Percentiles rank a stretch among this genome's conserved stretches.
phyloP scores from a whole-genome alignment of 2,329 filamentous ascomycete genomes.

The Furcasterigmium furcatum region DNA sequence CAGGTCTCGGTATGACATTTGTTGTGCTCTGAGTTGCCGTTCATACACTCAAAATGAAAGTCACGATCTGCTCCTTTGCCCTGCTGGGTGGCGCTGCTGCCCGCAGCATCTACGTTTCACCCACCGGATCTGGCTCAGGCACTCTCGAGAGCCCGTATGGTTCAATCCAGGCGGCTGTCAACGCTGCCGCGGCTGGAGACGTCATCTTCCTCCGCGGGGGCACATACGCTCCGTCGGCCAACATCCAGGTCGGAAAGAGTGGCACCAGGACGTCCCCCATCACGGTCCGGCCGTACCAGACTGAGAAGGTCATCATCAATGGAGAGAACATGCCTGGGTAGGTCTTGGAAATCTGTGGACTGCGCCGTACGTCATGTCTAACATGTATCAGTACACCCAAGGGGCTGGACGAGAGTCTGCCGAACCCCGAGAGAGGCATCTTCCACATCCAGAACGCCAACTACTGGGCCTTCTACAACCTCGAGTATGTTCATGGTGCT shows the following conservation, averaged over 20 bases:
- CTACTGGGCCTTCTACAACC: conserved; percentile 40
- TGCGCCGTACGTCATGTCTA: no score
- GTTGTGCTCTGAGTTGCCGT: no score
- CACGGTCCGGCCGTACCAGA: conserved; percentile 32
- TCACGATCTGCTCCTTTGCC: not conserved
- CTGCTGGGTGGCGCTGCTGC: not conserved
- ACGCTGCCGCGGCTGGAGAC: conserved; percentile 36
- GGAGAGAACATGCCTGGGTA: conserved; percentile 33
- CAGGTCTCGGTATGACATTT: no score
- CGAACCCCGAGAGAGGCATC: conserved; percentile 35
- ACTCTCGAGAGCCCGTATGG: conserved; percentile 30
- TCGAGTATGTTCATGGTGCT: conserved; percentile 16
- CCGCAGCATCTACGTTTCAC: conserved; percentile 33
- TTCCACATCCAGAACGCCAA: conserved; percentile 38
- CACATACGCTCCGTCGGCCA: conserved; percentile 36
- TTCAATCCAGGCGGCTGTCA: conserved; percentile 38
- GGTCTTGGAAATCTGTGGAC: not conserved
- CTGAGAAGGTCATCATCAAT: conserved; percentile 38
- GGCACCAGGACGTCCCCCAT: conserved; percentile 33
- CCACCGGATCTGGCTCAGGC: conserved; percentile 31
- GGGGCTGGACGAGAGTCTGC: conserved; percentile 29
- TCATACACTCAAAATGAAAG: not conserved
- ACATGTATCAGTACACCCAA: conserved; percentile 27
- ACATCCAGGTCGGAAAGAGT: conserved; percentile 38
- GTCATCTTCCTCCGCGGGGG: conserved; percentile 37